phyloP scores from a whole-genome alignment of 1,284 basidiomycete species.

The Coniophora puteana region DNA sequence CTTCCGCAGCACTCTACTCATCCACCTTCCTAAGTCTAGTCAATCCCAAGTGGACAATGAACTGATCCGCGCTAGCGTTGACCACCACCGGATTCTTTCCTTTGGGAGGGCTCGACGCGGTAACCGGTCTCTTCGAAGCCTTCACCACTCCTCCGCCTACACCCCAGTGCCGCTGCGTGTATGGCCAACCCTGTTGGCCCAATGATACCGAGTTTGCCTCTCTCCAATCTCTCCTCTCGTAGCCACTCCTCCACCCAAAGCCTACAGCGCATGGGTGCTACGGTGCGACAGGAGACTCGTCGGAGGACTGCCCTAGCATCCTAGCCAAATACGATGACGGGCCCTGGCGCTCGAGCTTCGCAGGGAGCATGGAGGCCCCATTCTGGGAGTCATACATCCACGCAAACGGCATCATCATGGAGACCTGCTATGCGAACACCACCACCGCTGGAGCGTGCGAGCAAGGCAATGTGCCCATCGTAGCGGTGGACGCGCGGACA shows the following conservation, averaged over 20 bases:
- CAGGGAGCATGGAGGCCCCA: slow-evolving; percentile 36
- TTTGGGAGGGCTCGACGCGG: too few relatives aligned
- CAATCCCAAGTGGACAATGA: too few relatives aligned
- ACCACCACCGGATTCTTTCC: too few relatives aligned
- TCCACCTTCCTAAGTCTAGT: too few relatives aligned
- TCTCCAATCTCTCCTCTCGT: slow-evolving; percentile 21
- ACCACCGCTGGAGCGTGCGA: slow-evolving; percentile 34
- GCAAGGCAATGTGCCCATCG: slow-evolving; percentile 38
- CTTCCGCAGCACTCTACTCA: too few relatives aligned
- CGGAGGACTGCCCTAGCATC: slow-evolving; percentile 25
- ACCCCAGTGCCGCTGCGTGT: slow-evolving; percentile 23
- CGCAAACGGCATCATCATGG: slow-evolving; percentile 36
- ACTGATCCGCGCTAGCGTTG: too few relatives aligned
- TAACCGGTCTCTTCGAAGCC: too few relatives aligned
- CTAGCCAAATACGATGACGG: slow-evolving; percentile 25
- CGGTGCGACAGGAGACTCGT: slow-evolving; percentile 7
- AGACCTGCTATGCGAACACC: slow-evolving; percentile 36
- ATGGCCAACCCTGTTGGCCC: slow-evolving; percentile 37
- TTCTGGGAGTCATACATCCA: slow-evolving; percentile 39
- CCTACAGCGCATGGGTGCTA: slow-evolving; percentile 22
- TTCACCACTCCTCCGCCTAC: too few relatives aligned
- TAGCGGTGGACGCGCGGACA: slow-evolving; percentile 36
- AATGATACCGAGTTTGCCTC: slow-evolving; percentile 24
- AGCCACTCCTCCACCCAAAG: slow-evolving; percentile 18
- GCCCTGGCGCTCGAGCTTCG: slow-evolving; percentile 34